Evolutionary conservation across 225 moss, liverwort and hornwort species (phyloP).

Genomic region (Marchantia paleacea): DNA sequence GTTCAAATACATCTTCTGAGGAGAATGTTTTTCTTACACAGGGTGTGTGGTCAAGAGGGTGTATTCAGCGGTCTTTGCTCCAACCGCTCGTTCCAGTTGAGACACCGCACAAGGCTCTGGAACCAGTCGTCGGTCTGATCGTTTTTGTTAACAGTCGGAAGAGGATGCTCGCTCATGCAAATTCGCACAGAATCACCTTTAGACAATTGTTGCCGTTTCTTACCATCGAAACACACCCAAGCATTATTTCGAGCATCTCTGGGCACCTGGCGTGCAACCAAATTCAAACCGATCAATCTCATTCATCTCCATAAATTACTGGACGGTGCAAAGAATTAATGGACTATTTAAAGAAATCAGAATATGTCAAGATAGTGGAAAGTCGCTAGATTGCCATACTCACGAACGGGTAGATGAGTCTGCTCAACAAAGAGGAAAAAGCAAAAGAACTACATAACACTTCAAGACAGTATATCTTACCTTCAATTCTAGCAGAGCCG

Average conservation of each 20-base stretch:
- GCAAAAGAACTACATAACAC: neutral
- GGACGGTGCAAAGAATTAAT: neutral
- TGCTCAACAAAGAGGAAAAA: neutral
- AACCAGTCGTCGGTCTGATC: constrained; percentile 97
- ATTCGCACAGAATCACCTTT: constrained; percentile 83
- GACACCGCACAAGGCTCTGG: constrained; percentile 77
- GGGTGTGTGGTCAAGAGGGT: neutral
- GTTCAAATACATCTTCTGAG: neutral
- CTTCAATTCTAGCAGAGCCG: constrained; percentile 82
- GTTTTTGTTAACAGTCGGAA: constrained; percentile 90
- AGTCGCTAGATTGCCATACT: neutral
- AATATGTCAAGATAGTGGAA: neutral
- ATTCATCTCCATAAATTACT: neutral
- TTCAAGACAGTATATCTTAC: constrained; percentile 12
- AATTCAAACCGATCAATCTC: neutral
- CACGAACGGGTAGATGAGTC: neutral
- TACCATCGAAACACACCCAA: constrained; percentile 94
- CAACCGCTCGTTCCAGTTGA: constrained; percentile 80
- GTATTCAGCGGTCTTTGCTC: constrained; percentile 51
- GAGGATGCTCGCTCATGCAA: constrained; percentile 86
- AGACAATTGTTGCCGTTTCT: constrained; percentile 79
- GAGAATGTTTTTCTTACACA: neutral
- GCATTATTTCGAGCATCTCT: constrained; percentile 78
- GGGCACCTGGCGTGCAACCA: constrained; percentile 47
- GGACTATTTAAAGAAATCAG: neutral